Evolutionary conservation across 306 rosid genomes (phyloP).

Genomic region (Rubus idaeus): DNA sequence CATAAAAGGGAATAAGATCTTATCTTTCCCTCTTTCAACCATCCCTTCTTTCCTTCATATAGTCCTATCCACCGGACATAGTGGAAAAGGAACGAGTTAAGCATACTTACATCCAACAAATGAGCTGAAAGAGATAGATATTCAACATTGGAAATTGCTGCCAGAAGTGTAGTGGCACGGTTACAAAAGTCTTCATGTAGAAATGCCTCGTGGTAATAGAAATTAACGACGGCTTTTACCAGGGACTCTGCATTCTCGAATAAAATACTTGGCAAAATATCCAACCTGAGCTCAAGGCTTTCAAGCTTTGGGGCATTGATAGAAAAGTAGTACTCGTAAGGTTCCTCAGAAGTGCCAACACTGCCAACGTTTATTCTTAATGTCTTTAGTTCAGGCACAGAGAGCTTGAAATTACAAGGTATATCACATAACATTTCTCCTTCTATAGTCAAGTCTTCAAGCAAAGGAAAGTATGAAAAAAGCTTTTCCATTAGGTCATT

Average conservation of each 20-base stretch:
- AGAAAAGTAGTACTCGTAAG: no score
- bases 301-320: background rate
- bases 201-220: background rate
- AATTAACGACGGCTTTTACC: background rate
- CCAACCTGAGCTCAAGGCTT: background rate
- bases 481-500: background rate
- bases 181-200: background rate
- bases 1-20: no score
- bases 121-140: background rate
- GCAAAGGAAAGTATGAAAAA: background rate
- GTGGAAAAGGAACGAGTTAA: no score
- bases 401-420: background rate
- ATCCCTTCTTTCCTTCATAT: no score
- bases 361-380: background rate
- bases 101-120: no score
- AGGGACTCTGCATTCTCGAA: background rate
- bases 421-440: background rate
- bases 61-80: no score
- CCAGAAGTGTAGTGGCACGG: background rate
- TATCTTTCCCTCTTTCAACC: no score
- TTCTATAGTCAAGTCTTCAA: background rate
- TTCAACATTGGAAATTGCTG: background rate
- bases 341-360: background rate
- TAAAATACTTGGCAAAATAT: background rate
- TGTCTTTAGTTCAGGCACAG: background rate